Conservation (phyloP, 2,329 filamentous ascomycete genomes). For the Fusarium sp. region DNA sequence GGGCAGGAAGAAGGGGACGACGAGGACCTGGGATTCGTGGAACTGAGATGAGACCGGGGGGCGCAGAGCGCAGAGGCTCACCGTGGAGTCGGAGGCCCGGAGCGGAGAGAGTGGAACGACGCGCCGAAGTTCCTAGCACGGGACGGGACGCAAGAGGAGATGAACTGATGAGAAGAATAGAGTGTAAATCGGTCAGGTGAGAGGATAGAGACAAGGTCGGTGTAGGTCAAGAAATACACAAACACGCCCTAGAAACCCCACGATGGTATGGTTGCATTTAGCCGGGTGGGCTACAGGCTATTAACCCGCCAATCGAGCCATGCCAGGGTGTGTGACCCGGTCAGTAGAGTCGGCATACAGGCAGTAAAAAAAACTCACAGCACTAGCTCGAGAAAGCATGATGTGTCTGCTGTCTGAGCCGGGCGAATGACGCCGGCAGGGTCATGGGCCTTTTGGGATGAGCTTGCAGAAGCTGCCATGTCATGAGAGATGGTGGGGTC, state of each 20-base stretch:
- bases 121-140: conserved; percentile 43
- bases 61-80: neutral
- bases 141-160: neutral
- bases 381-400: neutral
- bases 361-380: neutral
- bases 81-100: neutral
- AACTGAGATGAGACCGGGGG: conserved; percentile 13
- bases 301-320: conserved; percentile 33
- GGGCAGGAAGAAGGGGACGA: conserved; percentile 19
- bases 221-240: conserved; percentile 6
- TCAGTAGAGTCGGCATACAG: neutral
- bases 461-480: conserved; percentile 10
- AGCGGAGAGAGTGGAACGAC: conserved; percentile 27
- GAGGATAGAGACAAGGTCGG: neutral
- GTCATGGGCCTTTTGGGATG: conserved; percentile 15
- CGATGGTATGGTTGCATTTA: conserved; percentile 33
- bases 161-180: neutral
- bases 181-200: neutral
- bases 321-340: neutral
- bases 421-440: conserved; percentile 32
- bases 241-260: conserved; percentile 15
- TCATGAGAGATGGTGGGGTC: conserved; percentile 40
- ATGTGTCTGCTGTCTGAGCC: conserved; percentile 13
- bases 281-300: conserved; percentile 29
- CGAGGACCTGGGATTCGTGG: conserved; percentile 35